Base-by-base conservation (phyloP, 2,329 filamentous ascomycete genomes). In the Pseudovirgaria hyperparasitica region DNA sequence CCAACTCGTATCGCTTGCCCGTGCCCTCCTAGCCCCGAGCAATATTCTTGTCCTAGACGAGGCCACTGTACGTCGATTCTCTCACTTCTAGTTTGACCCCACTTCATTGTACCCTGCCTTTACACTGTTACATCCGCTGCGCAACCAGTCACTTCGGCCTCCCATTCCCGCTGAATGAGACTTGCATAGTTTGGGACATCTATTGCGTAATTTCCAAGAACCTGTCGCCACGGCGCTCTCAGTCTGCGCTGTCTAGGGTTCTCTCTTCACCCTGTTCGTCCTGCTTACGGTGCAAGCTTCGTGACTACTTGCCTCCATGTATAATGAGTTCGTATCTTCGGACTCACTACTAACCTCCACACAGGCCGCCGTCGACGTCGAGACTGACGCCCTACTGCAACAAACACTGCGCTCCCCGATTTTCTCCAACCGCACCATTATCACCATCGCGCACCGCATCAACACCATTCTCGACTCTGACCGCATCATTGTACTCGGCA, bases 31-130 rank as follows among this genome's bases (percentile, higher is more conserved):
- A 25, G 92, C 87, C 5, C 90, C 90, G 9, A 92, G 82, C 57
- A 96, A 96, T 57, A 96, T 98, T 45, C 69, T 98, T 34, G 86
- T 98, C 3, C 69, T 98, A 16, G 90, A 98, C 52, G 90, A 98
- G 67, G 90, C 92, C 32, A 98, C 90, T 16, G 85, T 85, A 50
- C 48, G 40, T 72, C 13, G 35, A 19, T 12, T 23, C 10, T 31
- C 27, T 33, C 28, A 31, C 5, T 10, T 19, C 30, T 27, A 26
- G 11, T 18, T 9, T 11, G 16, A 15, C 22, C 35, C 34, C 28
- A 36, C 21, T 22, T 18, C 13, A 17, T 14, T 6, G n/a, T n/a
- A n/a, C n/a, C n/a, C n/a, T n/a, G n/a, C n/a, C n/a, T n/a, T n/a
- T n/a, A n/a, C n/a, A n/a, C n/a, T n/a, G n/a, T n/a, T n/a, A n/a